Conservation (phyloP, 2,329 filamentous ascomycete species). For the Dactylellina haptotyla region DNA sequence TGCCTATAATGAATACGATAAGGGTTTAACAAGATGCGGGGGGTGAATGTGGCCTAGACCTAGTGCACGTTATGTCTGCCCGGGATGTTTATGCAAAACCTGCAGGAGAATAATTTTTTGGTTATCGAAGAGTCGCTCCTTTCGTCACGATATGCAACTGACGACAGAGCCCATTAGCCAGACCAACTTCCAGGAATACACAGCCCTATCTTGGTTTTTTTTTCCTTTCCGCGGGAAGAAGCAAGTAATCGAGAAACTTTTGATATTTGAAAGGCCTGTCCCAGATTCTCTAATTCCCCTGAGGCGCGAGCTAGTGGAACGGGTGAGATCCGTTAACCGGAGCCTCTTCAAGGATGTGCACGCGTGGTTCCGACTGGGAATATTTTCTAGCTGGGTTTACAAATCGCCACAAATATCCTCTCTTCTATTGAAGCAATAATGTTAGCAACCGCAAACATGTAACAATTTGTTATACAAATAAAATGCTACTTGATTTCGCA, state of each 20-base stretch:
- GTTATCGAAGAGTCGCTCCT: constrained; percentile 8
- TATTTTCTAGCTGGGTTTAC: not conserved
- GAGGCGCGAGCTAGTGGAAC: constrained; percentile 20
- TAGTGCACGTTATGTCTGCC: constrained; percentile 4
- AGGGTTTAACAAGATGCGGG: constrained; percentile 22
- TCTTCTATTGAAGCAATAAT: no score
- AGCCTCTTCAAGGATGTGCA: constrained; percentile 15
- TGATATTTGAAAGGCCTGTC: not conserved
- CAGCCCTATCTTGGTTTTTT: not conserved
- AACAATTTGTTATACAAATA: no score
- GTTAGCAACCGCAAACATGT: no score
- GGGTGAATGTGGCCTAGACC: constrained; percentile 24
- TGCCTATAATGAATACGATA: constrained; percentile 15
- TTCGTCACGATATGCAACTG: not conserved
- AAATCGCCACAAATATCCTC: no score
- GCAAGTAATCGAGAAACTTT: not conserved
- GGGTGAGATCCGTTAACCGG: constrained; percentile 40
- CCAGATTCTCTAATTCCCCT: constrained; percentile 24
- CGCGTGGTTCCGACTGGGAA: constrained; percentile 1
- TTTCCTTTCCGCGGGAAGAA: constrained; percentile 15
- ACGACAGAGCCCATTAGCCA: not conserved
- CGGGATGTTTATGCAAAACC: constrained; percentile 33
- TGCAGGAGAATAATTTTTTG: constrained; percentile 15
- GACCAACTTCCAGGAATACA: not conserved
- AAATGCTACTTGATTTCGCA: no score